Conservation (phyloP, 139 green algal species). For the Dunaliella primolecta region DNA sequence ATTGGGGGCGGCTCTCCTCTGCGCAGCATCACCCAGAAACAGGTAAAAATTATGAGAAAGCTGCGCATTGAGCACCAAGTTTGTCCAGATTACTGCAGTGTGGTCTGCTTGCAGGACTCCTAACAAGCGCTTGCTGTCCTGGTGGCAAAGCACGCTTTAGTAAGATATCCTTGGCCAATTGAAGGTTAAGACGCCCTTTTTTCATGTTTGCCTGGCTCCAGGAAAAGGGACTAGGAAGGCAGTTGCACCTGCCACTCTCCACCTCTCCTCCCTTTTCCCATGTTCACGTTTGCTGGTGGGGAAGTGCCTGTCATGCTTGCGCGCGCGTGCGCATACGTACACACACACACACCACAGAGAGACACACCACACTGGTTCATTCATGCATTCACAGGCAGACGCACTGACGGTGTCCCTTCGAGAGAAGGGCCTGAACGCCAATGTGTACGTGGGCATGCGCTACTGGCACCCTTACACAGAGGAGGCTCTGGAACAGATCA, state of each 20-base stretch:
- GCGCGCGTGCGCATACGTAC: background rate
- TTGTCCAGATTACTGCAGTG: too few species aligned
- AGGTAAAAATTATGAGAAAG: too few species aligned
- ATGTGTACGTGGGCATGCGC: slow-evolving; percentile 96
- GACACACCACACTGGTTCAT: background rate
- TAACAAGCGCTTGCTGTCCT: too few species aligned
- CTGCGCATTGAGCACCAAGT: too few species aligned
- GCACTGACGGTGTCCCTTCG: slow-evolving; percentile 66
- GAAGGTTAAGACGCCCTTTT: too few species aligned
- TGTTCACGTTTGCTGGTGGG: too few species aligned
- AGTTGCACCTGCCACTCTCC: too few species aligned
- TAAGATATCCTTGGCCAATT: too few species aligned
- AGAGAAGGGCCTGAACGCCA: slow-evolving; percentile 35
- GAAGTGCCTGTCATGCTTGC: background rate
- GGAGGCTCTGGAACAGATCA: slow-evolving; percentile 89
- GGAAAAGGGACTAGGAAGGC: too few species aligned
- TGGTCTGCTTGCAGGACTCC: too few species aligned
- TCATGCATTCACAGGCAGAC: slow-evolving; percentile 50
- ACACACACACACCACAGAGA: background rate
- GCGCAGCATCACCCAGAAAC: slow-evolving; percentile 90
- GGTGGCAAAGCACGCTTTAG: too few species aligned
- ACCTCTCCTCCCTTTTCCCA: background rate
- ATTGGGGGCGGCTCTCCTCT: slow-evolving; percentile 96
- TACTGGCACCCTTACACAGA: slow-evolving; percentile 99
- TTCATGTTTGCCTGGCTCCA: too few species aligned